phyloP scores from a whole-genome alignment of 176 grass and related monocot genomes.

The Carex scoparia region DNA sequence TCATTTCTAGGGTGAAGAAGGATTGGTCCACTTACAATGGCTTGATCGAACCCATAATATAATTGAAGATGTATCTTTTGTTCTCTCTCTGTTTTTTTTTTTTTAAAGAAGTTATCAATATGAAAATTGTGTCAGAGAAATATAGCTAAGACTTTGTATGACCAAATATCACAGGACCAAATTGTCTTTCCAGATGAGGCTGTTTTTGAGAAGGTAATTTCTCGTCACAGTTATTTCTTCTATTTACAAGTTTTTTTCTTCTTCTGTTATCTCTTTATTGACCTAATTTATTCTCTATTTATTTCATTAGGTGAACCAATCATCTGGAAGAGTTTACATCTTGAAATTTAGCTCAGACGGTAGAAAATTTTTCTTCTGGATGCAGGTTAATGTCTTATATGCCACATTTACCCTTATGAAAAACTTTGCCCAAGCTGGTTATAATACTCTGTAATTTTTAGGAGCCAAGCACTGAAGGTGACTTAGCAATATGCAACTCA shows the following conservation, averaged over 20 bases:
- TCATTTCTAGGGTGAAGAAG: constrained; percentile 84
- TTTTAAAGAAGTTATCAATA: not conserved
- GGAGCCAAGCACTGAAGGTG: constrained; percentile 72
- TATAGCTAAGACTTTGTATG: constrained; percentile 5
- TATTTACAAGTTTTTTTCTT: not conserved
- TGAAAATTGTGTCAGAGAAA: constrained; percentile 21
- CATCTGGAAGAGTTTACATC: constrained; percentile 92
- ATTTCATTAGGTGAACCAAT: constrained; percentile 66
- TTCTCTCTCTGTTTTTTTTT: not conserved
- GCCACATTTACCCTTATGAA: constrained; percentile 4
- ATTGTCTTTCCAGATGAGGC: constrained; percentile 96
- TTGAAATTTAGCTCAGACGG: constrained; percentile 76
- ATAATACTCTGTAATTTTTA: constrained; percentile 18
- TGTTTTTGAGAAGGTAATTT: constrained; percentile 83
- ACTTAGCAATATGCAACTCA: constrained; percentile 56
- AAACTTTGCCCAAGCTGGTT: not conserved
- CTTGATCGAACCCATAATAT: constrained; percentile 75
- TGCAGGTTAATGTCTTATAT: constrained; percentile 63
- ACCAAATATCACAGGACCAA: constrained; percentile 62
- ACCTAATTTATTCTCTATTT: constrained; percentile 13
- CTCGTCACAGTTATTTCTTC: not conserved
- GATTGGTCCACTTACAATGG: constrained; percentile 97
- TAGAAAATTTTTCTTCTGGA: constrained; percentile 95
- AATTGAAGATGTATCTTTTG: constrained; percentile 85
- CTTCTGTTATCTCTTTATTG: not conserved